Base-by-base conservation (phyloP, 2,329 filamentous ascomycete genomes). In the Trichoderma endophyticum region DNA sequence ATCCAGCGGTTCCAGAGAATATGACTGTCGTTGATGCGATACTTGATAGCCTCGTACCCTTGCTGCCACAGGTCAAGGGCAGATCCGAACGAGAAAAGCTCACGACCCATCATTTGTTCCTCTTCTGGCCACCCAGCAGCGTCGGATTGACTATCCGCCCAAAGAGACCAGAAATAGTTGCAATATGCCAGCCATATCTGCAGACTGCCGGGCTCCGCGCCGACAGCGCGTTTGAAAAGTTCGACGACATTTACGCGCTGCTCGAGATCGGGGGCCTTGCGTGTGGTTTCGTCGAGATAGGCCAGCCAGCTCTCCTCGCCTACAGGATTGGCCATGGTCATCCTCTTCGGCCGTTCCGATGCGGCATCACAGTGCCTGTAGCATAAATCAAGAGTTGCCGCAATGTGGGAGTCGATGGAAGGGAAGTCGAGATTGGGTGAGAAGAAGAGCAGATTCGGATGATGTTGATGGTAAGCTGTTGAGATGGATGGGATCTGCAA, bases 1-100 rank as follows among this genome's bases (percentile, higher is more conserved):
- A 93, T 86, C 87, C 92, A 95, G 74, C 91, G 89, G 78, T 95
- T 89, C 93, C 93, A 97, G 12, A 96, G 86, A 71, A 90, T 81
- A 78, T 94, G 91, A 78, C 93, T 95, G 79, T 94, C 92, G 78
- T 88, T 88, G 72, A 96, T 84, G 73, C 92, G 91, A 81, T 91
- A 93, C 78, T 91, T 89, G 68, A 93, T 92, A 56, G 89, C 88
- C 73, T 91, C 87, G 75, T 93, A 90, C 43, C 89, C 93, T 77
- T 92, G 87, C 78, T 91, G 88, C 87, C 93, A 93, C 1, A 93
- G 86, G 69, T 89, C 87, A 69, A 93, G 82, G 60, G 92, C 88
- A 61, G 87, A 82, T 39, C 91, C 88, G 74, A 91, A 87, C 7
- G 89, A 89, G 80, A 96, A 95, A 54, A 93, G 82, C 74, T 94